Percentiles rank a stretch among this genome's conserved stretches.
phyloP scores from a whole-genome alignment of 192 early-diverging fungal genomes.

The Coemansia sp. region DNA sequence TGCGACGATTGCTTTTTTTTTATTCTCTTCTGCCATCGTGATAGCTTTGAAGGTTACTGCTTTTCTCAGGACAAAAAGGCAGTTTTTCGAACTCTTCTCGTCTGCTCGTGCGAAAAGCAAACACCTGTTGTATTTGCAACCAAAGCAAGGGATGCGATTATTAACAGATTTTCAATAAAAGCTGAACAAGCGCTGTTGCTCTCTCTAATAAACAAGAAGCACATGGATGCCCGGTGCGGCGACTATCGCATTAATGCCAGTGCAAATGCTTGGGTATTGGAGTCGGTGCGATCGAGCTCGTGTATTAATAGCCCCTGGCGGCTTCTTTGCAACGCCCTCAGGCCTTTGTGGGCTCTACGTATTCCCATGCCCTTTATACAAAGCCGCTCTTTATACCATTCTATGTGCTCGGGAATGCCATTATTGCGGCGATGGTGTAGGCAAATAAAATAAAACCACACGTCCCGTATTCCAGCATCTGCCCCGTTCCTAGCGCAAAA shows the following conservation, averaged over 20 bases:
- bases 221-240: no score
- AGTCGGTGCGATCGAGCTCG: not conserved
- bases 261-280: not conserved
- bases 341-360: not conserved
- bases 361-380: not conserved
- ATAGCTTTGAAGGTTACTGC: not conserved
- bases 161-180: no score
- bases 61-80: not conserved
- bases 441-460: not conserved
- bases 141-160: no score
- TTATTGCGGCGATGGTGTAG: not conserved
- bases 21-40: not conserved
- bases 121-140: no score
- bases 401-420: not conserved
- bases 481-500: no score
- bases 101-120: not conserved
- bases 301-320: not conserved
- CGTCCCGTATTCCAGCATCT: no score
- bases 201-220: no score
- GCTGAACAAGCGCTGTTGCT: no score
- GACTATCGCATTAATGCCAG: not conserved
- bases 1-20: conserved; percentile 17
- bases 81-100: not conserved
- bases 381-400: not conserved
- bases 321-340: not conserved